A percentile compares a stretch with the other conserved stretches of the same genome.
phyloP scores from a whole-genome alignment of 768 basidiomycete species.

The Leccinum imitatum region DNA sequence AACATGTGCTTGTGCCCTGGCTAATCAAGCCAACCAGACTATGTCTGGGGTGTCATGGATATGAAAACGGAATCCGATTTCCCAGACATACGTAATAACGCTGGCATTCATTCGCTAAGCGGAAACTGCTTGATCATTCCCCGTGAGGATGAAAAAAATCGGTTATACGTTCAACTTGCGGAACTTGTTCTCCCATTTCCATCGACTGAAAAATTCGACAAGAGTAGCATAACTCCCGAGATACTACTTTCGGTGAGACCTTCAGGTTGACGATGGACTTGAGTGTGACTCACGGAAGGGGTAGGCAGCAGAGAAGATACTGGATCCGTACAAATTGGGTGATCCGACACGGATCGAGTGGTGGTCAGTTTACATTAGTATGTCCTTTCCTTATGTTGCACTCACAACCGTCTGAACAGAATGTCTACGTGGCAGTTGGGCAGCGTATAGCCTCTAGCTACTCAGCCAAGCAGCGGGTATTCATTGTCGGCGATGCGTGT shows the following conservation, averaged over 20 bases:
- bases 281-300: not conserved
- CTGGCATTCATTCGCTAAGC: not conserved
- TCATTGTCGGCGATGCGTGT: not conserved
- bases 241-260: not conserved
- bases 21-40: not conserved
- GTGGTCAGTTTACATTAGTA: not conserved
- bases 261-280: not conserved
- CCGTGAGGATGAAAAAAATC: not conserved
- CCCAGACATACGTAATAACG: not conserved
- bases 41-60: not conserved
- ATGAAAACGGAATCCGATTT: not conserved
- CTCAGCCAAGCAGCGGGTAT: not conserved
- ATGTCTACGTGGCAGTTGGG: not conserved
- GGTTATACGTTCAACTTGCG: not conserved
- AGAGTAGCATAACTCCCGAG: not conserved
- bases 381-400: not conserved
- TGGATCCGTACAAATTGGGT: not conserved
- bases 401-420: not conserved
- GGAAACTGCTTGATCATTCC: not conserved
- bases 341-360: not conserved
- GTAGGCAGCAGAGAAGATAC: not conserved
- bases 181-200: not conserved
- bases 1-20: not conserved
- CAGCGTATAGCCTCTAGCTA: not conserved
- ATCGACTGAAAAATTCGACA: not conserved